Percentiles rank a stretch among this genome's conserved stretches.
Evolutionary conservation across 306 rosid genomes (phyloP).

Genomic region (Lupinus albus): DNA sequence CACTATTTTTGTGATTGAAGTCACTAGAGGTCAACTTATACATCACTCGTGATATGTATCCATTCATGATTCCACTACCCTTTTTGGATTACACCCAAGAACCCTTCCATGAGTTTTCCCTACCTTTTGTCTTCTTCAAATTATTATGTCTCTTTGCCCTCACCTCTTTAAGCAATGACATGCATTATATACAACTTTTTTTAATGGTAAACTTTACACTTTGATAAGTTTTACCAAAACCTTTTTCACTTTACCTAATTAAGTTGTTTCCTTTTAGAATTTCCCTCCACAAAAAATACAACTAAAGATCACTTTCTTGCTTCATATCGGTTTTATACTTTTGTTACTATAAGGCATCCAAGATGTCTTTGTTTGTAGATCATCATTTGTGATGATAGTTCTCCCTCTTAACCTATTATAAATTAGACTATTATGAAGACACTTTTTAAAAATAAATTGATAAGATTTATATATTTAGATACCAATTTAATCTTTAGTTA

Average conservation of each 20-base stretch:
- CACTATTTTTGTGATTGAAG: conserved; percentile 59
- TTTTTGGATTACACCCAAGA: conserved; percentile 34
- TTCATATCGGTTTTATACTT: neutral
- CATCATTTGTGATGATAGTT: neutral
- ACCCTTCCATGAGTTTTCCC: conserved; percentile 34
- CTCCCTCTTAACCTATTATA: too few species aligned
- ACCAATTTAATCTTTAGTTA: too few species aligned
- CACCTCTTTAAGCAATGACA: conserved; percentile 20
- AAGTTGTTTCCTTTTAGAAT: neutral
- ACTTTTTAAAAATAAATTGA: too few species aligned
- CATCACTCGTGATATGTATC: conserved; percentile 40
- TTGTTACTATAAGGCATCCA: too few species aligned
- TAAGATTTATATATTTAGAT: too few species aligned
- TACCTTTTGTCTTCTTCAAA: conserved; percentile 45
- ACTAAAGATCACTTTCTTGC: neutral
- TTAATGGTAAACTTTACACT: neutral
- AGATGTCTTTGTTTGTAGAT: too few species aligned
- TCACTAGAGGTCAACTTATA: conserved; percentile 63
- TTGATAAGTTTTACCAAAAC: neutral
- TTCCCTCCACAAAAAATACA: neutral
- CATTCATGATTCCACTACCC: conserved; percentile 41
- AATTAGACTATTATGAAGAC: too few species aligned
- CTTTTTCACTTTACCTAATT: conserved; percentile 3
- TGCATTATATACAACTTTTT: neutral
- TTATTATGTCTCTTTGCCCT: conserved; percentile 49